Evolutionary conservation across 2,329 filamentous ascomycete genomes (phyloP).

Genomic region (Thielaviopsis punctulata): DNA sequence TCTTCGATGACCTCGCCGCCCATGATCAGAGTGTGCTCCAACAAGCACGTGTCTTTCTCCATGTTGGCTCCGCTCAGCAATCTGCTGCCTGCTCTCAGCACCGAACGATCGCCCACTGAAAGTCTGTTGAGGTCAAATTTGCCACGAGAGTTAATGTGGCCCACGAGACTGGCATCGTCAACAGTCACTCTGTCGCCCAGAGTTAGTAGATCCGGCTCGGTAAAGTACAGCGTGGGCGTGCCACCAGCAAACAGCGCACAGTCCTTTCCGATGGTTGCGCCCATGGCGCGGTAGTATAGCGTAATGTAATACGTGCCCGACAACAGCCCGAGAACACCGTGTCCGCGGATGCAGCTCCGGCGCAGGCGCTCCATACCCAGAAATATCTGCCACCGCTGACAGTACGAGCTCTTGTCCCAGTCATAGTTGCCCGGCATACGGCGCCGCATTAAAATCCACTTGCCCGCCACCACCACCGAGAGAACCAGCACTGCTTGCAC

Average conservation of each 20-base stretch:
- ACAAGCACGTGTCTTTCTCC: conserved; percentile 32
- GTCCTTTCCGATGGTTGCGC: conserved; percentile 35
- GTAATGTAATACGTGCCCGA: conserved; percentile 35
- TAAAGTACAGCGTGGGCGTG: conserved; percentile 33
- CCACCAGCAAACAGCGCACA: conserved; percentile 39
- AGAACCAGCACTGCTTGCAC: conserved; percentile 25
- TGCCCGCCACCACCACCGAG: conserved; percentile 24
- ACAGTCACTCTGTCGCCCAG: conserved; percentile 35
- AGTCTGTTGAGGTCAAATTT: conserved; percentile 37
- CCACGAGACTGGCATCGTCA: conserved; percentile 38
- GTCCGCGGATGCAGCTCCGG: conserved; percentile 29
- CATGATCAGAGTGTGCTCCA: conserved; percentile 42
- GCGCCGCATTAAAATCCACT: conserved; percentile 35
- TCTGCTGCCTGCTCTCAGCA: conserved; percentile 33
- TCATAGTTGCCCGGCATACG: conserved; percentile 35
- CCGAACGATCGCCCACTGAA: conserved; percentile 32
- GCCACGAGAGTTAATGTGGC: conserved; percentile 38
- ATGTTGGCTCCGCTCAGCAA: conserved; percentile 35
- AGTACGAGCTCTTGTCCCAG: conserved; percentile 39
- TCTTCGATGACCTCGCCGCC: conserved; percentile 36
- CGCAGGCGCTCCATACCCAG: conserved; percentile 33
- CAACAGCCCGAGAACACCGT: conserved; percentile 34
- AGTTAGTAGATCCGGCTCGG: conserved; percentile 37
- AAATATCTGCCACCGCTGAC: conserved; percentile 40
- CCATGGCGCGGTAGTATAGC: conserved; percentile 35